These are phyloP conservation scores for Diaporthe citri DNA, from an alignment of 2,329 filamentous ascomycete genomes.

Conservation along the genomic window DNA sequence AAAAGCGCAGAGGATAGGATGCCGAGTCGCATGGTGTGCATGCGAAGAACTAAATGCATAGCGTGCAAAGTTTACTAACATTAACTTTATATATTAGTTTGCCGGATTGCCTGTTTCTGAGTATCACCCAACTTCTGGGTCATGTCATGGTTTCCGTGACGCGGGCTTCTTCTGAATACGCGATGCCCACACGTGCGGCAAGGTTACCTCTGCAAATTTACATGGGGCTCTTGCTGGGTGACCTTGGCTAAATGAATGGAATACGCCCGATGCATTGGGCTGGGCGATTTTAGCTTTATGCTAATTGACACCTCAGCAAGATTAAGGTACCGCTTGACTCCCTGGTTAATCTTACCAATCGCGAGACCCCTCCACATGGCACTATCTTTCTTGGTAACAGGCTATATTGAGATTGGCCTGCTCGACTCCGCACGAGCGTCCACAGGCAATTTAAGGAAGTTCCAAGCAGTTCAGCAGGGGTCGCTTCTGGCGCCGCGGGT, in stretches of 20 bases:
- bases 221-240: neutral
- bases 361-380: neutral
- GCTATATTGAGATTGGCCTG: neutral
- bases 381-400: neutral
- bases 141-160: neutral
- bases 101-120: neutral
- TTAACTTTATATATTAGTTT: neutral
- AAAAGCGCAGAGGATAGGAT: neutral
- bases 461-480: neutral
- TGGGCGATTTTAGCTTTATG: neutral
- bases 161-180: neutral
- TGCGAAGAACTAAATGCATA: neutral
- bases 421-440: neutral
- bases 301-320: neutral
- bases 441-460: neutral
- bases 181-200: too few relatives aligned
- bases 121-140: neutral
- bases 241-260: neutral
- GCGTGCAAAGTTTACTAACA: too few relatives aligned
- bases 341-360: neutral
- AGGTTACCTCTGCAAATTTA: neutral
- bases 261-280: neutral
- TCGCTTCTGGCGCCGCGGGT: neutral
- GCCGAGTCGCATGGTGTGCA: neutral
- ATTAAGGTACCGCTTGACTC: too few relatives aligned